phyloP scores from a whole-genome alignment of 257 asterid species.

The Mentha longifolia region DNA sequence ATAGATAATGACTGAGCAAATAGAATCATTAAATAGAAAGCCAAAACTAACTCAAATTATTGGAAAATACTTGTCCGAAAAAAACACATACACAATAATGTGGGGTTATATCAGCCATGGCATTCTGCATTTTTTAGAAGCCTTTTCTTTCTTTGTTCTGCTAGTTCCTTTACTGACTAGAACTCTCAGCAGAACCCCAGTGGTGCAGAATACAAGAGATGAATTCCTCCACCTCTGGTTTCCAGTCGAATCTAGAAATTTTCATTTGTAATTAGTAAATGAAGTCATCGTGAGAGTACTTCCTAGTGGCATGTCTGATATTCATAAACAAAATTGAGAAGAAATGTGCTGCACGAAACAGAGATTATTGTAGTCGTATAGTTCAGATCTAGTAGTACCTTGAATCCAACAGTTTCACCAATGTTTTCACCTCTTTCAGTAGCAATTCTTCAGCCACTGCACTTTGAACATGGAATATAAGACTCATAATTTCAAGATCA shows the following conservation, averaged over 20 bases:
- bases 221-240: constrained; percentile 84
- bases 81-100: constrained; percentile 75
- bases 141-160: constrained; percentile 37
- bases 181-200: constrained; percentile 79
- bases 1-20: background rate
- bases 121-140: constrained; percentile 38
- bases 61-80: constrained; percentile 24
- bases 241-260: constrained; percentile 84
- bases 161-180: constrained; percentile 54
- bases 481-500: constrained; percentile 25
- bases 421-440: constrained; percentile 88
- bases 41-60: constrained; percentile 10
- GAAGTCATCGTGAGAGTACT: constrained; percentile 23
- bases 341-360: background rate
- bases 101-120: constrained; percentile 74
- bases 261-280: constrained; percentile 22
- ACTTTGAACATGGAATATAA: constrained; percentile 35
- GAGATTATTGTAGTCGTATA: background rate
- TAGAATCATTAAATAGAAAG: constrained; percentile 23
- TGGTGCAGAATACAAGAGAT: constrained; percentile 89
- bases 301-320: constrained; percentile 12
- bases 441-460: constrained; percentile 97
- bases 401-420: constrained; percentile 92
- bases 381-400: constrained; percentile 55
- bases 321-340: constrained; percentile 24